Conservation (phyloP, 176 grass and related monocot species). For the Carex scoparia region DNA sequence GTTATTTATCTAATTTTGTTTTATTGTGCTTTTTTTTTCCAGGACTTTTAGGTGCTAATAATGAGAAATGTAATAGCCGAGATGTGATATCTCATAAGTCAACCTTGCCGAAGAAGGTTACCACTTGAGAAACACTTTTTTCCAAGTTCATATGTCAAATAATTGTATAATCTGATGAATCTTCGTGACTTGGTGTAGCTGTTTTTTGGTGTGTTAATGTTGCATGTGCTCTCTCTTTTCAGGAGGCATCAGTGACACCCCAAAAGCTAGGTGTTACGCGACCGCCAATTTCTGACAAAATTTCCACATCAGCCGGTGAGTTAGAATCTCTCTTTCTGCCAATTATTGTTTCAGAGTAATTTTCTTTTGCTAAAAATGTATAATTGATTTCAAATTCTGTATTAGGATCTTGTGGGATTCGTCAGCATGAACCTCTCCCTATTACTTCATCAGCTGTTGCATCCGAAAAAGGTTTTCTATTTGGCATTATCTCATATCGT, state of each 20-base stretch:
- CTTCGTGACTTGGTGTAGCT: neutral
- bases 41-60: neutral
- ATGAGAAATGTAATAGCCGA: neutral
- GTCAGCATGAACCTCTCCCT: slow-evolving; percentile 26
- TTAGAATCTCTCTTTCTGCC: neutral
- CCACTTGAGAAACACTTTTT: neutral
- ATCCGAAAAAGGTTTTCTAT: slow-evolving; percentile 45
- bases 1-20: neutral
- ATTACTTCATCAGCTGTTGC: slow-evolving; percentile 24
- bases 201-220: neutral
- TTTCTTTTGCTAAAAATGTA: neutral
- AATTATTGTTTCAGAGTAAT: slow-evolving; percentile 4
- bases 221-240: slow-evolving; percentile 17
- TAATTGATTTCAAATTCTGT: slow-evolving; percentile 10
- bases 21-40: neutral
- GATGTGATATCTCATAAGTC: neutral
- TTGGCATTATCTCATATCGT: neutral
- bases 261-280: slow-evolving; percentile 18
- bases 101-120: neutral
- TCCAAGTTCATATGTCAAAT: neutral
- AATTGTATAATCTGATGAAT: neutral
- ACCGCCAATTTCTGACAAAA: slow-evolving; percentile 17
- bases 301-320: slow-evolving; percentile 33
- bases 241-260: slow-evolving; percentile 26
- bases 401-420: slow-evolving; percentile 22